A percentile compares a stretch with the other conserved stretches of the same genome.
phyloP scores from a whole-genome alignment of 257 asterid species.

The Solanum tarapatanum region DNA sequence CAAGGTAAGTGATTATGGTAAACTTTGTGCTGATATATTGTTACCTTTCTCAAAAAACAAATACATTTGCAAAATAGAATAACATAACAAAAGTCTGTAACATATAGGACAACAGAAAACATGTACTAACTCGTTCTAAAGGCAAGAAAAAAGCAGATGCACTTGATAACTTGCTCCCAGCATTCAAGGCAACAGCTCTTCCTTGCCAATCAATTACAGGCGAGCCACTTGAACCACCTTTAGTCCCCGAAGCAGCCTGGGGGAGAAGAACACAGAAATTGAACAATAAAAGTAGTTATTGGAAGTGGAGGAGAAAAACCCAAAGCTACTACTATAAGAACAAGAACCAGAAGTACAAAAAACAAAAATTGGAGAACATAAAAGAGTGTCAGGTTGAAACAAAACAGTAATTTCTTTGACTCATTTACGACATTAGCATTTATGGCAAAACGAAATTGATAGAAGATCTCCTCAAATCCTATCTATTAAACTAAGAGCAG shows the following conservation, averaged over 20 bases:
- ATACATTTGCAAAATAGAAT: not conserved
- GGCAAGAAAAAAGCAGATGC: constrained; percentile 99
- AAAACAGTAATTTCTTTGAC: not conserved
- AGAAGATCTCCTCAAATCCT: not conserved
- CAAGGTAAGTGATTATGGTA: not conserved
- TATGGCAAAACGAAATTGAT: not conserved
- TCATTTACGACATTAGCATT: not conserved
- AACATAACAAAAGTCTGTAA: not conserved
- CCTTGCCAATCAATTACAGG: constrained; percentile 99
- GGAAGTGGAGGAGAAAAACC: not conserved
- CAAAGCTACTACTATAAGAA: not conserved
- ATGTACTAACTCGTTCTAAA: constrained; percentile 75
- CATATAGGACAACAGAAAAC: not conserved
- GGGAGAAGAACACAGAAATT: not conserved
- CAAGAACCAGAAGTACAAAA: not conserved
- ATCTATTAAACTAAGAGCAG: not conserved
- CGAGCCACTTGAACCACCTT: constrained; percentile 99
- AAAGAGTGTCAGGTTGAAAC: not conserved
- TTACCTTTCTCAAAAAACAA: not conserved
- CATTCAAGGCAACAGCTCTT: constrained; percentile 98
- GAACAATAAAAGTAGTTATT: not conserved
- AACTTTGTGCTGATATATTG: not conserved
- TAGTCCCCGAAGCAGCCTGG: constrained; percentile 99
- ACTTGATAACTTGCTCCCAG: constrained; percentile 97
- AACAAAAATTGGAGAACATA: not conserved